These are phyloP conservation scores for Biscogniauxia mediterranea DNA, from an alignment of 2,329 filamentous ascomycete species.

Conservation along the genomic window DNA sequence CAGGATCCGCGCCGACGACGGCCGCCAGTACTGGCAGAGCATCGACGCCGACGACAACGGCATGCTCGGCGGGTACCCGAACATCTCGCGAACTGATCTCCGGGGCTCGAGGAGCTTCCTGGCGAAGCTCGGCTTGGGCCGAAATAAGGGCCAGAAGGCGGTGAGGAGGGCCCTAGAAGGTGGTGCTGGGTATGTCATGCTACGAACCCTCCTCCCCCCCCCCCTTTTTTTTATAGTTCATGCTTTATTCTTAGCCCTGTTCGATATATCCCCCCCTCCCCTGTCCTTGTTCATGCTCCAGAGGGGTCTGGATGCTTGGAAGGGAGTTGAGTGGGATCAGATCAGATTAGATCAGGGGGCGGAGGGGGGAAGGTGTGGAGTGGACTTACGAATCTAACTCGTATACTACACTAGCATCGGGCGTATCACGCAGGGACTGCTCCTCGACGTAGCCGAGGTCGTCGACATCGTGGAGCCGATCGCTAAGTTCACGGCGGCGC, in stretches of 20 bases:
- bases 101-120: constrained; percentile 70
- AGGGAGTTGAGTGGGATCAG: not conserved
- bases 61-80: constrained; percentile 73
- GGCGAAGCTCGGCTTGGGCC: constrained; percentile 59
- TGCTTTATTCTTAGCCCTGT: not conserved
- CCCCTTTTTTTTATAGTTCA: not conserved
- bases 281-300: too few species aligned
- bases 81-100: constrained; percentile 68
- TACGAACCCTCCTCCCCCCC: not conserved
- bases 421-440: constrained; percentile 73
- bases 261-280: too few species aligned
- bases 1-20: constrained; percentile 29
- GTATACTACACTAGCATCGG: constrained; percentile 62
- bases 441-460: constrained; percentile 65
- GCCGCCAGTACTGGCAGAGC: constrained; percentile 47
- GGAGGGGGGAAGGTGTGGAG: too few species aligned
- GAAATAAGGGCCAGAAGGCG: constrained; percentile 31
- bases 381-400: not conserved
- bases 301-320: too few species aligned
- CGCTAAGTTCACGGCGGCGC: constrained; percentile 68
- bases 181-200: constrained; percentile 39
- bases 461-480: constrained; percentile 88
- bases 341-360: not conserved
- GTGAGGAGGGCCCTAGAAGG: constrained; percentile 37
- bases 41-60: constrained; percentile 55